Evolutionary conservation across 164 flowering plant species (phyloP), one percentile per base, ranked within the genome.

Genomic region (Echeveria elegans): DNA sequence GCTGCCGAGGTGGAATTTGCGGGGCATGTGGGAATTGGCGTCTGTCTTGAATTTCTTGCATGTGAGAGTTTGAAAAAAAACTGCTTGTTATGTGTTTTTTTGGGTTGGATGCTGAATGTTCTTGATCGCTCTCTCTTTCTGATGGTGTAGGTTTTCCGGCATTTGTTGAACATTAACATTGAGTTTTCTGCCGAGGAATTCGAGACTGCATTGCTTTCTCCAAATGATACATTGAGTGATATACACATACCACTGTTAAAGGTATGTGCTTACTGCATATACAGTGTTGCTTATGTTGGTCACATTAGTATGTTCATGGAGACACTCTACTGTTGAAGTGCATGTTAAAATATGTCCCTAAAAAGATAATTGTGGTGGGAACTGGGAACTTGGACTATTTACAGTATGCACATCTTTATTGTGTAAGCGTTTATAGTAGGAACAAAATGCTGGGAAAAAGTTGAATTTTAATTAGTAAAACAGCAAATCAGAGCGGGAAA

Each of bases 121-220:
- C 40, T 47, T 56, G 52, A n/a, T n/a, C n/a, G n/a, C n/a, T n/a
- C n/a, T n/a, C n/a, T n/a, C n/a, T n/a, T n/a, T n/a, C n/a, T 64
- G 66, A 8, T 61, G 47, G 47, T 43, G 36, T 75, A 43, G 47
- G 47, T 43, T 43, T 43, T 43, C 47, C 16, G n/a, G 47, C 47
- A 43, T 43, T 43, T 43, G 47, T 43, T 43, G 19, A 43, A 43
- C 19, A 43, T 43, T 43, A 24, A 76, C 24, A 82, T 70, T 47
- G 99, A 95, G 75, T 90, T 95, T 70, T 82, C 96, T 0, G 99
- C 83, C 0, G 99, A 95, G 79, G 99, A 95, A 88, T 83, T 95
- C 21, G 99, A 95, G 79, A 87, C 96, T 12, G 96, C 99, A 5
- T 75, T 95, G 83, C 80, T 95, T 67, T 81, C 86, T 1, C 97